These are phyloP conservation scores for Arachnopeziza araneosa DNA, from an alignment of 2,329 filamentous ascomycete genomes.

Conservation along the genomic window DNA sequence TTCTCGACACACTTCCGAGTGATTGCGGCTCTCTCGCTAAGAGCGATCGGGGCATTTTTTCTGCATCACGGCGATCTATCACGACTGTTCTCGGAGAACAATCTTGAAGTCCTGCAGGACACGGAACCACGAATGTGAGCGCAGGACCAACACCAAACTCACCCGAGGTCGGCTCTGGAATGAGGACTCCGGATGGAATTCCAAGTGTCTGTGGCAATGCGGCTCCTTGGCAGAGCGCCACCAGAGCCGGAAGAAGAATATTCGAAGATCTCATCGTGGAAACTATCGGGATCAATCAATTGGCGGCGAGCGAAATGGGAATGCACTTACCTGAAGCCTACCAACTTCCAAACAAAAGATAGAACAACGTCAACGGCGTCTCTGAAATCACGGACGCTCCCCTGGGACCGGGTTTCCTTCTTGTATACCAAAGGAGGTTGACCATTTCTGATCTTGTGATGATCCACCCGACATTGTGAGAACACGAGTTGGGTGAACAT, in stretches of 20 bases:
- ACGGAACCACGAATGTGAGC: not conserved
- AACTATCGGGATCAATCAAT: not conserved
- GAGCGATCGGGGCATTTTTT: not conserved
- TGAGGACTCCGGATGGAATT: not conserved
- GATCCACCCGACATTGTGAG: slow-evolving; percentile 11
- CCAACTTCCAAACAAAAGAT: not conserved
- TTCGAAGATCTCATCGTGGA: not conserved
- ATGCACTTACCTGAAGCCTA: not conserved
- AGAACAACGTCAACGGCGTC: not conserved
- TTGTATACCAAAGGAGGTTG: slow-evolving; percentile 13
- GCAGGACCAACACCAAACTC: too few species aligned
- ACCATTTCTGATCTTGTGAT: slow-evolving; percentile 8
- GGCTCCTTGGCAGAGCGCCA: slow-evolving; percentile 9
- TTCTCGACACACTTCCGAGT: not conserved
- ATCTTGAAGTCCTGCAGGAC: not conserved
- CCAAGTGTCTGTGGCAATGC: slow-evolving; percentile 6
- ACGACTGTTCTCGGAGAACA: not conserved
- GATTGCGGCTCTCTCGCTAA: not conserved
- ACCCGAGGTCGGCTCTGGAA: not conserved
- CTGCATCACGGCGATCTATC: not conserved
- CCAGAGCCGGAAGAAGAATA: slow-evolving; percentile 10
- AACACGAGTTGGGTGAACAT: slow-evolving; percentile 1
- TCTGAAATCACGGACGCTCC: not conserved
- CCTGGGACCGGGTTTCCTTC: slow-evolving; percentile 9
- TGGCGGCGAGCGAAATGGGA: not conserved